Evolutionary conservation across 208 protist species (phyloP).

Genomic region (Acanthamoeba sp.): DNA sequence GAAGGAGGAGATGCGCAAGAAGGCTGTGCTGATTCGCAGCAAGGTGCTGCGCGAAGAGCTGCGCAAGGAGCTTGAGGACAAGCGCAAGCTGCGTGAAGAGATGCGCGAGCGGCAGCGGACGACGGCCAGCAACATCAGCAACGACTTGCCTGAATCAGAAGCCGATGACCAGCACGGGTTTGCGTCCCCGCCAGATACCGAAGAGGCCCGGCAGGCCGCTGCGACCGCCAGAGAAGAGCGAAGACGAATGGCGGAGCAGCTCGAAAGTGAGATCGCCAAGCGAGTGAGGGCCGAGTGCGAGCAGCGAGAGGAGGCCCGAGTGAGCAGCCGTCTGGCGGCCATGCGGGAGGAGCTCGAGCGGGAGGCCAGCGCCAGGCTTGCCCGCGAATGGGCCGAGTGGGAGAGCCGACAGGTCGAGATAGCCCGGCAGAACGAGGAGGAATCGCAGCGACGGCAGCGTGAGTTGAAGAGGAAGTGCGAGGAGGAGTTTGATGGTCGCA

Average conservation of each 20-base stretch:
- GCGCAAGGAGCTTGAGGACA: slow-evolving; percentile 21
- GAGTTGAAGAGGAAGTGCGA: slow-evolving; percentile 4
- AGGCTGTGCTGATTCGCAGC: slow-evolving; percentile 1
- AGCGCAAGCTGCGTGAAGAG: slow-evolving; percentile 19
- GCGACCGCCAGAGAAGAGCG: background rate
- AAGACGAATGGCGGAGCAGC: background rate
- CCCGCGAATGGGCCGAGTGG: background rate
- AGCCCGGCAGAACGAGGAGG: background rate
- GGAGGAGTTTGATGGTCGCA: background rate
- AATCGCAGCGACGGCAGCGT: background rate
- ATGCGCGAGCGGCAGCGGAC: background rate
- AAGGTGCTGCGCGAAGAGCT: slow-evolving; percentile 44
- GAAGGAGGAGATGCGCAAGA: slow-evolving; percentile 53
- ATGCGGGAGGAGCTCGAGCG: background rate
- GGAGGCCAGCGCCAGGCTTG: background rate
- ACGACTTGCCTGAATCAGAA: background rate
- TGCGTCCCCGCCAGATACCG: background rate
- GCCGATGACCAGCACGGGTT: background rate
- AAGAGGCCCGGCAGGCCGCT: background rate
- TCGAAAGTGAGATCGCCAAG: background rate
- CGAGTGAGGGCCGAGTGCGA: slow-evolving; percentile 6
- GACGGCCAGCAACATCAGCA: background rate
- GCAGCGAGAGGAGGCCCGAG: background rate
- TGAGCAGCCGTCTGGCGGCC: background rate
- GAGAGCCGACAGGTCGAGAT: background rate